Base-by-base conservation (phyloP, 2,329 filamentous ascomycete species). In the Clathrospora elynae region DNA sequence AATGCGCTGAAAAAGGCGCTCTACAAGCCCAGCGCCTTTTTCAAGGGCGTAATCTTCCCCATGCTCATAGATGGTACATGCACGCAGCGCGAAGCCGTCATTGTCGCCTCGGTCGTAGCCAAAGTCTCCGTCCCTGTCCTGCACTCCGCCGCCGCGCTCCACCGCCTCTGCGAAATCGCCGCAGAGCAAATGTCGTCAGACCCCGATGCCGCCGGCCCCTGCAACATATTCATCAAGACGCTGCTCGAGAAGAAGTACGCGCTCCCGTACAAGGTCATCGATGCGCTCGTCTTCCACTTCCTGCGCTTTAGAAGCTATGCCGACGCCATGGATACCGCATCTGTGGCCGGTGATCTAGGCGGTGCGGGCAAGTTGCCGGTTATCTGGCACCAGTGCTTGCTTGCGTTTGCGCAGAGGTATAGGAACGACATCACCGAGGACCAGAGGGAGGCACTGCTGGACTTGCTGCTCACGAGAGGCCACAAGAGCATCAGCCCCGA, bases 221-320 rank as follows among this genome's bases (percentile, higher is more conserved):
- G 91, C 49, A 97, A 96, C 72, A 87, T 96, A 58, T 95, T 99
- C 72, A 95, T 99, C 73, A 89, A 89, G 65, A 85, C 89, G 1
- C 80, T 99, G 24, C 77, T 99, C 3, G 92, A 96, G 72, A 99
- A 99, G 80, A 95, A 95, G 67, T 97, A 99, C 60, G 93, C 93
- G 0, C 77, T 99, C 8, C 93, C 92, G 0, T 96, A 88, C 75
- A 92, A 95, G 71, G 92, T 96, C 39, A 85, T 99, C 35, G 93
- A 99, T 61, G 86, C 90, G 2, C 77, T 97, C 2, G 93, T 99
- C 7, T 97, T 97, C 75, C 92, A 99, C 71, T 99, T 99, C 71
- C 71, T 97, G 50, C 86, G 93, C 11, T 96, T 96, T 76, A 81
- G 88, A 2, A 77, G 79, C 12, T 75, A 76, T 36, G 75, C 75